A percentile compares a stretch with the other conserved stretches of the same genome.
phyloP scores from a whole-genome alignment of 345 rosid species.

The Lepidium sativum region DNA sequence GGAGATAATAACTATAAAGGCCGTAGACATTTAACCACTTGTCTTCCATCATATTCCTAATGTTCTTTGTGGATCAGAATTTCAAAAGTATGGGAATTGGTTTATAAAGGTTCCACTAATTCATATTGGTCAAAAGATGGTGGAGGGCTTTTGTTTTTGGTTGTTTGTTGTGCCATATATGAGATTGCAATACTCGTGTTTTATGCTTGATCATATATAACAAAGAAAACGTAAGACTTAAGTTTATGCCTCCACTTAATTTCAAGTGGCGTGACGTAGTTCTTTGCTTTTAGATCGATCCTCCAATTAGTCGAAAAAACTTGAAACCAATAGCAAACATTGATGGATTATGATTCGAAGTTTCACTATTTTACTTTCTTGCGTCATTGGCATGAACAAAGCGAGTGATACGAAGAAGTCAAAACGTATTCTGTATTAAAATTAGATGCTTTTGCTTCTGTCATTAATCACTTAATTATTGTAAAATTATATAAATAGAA shows the following conservation, averaged over 20 bases:
- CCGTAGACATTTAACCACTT: too few species aligned
- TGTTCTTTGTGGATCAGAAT: constrained; percentile 12
- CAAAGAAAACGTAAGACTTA: constrained; percentile 28
- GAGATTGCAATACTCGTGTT: constrained; percentile 19
- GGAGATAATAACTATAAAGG: too few species aligned
- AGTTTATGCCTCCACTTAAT: constrained; percentile 27
- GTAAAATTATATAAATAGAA: constrained; percentile 14
- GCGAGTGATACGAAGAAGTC: constrained; percentile 25
- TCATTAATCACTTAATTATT: constrained; percentile 27
- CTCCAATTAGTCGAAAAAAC: constrained; percentile 12
- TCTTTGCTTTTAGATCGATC: constrained; percentile 26
- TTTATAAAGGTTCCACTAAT: constrained; percentile 24
- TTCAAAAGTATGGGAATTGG: constrained; percentile 16
- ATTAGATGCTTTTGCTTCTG: constrained; percentile 28
- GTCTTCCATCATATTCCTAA: too few species aligned
- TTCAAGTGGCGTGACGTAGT: constrained; percentile 28
- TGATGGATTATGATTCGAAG: constrained; percentile 26
- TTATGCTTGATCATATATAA: constrained; percentile 1
- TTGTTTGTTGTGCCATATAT: constrained; percentile 9
- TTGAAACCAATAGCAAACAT: constrained; percentile 22
- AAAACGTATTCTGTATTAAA: constrained; percentile 15
- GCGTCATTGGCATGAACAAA: constrained; percentile 25
- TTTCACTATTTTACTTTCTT: constrained; percentile 14
- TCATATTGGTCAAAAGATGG: constrained; percentile 26
- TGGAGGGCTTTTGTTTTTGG: constrained; percentile 3